Evolutionary conservation across 108 stramenopile genomes (phyloP).

Genomic region (Nannochloropsis granulata): DNA sequence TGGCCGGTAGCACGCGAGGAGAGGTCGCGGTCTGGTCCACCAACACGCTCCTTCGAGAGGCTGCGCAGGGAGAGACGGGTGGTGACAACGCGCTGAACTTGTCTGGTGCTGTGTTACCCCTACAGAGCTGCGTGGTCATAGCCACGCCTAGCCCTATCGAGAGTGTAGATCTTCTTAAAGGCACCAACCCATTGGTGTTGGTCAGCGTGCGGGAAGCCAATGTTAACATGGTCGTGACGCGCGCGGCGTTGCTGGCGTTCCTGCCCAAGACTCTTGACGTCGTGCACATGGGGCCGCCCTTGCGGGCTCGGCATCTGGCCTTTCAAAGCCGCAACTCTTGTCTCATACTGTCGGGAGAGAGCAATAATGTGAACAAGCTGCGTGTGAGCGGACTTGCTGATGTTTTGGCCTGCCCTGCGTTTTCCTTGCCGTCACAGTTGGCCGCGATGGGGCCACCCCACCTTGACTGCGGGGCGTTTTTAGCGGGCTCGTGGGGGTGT

Average conservation of each 20-base stretch:
- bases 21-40: neutral
- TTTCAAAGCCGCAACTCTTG: neutral
- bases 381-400: neutral
- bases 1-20: neutral
- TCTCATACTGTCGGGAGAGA: neutral
- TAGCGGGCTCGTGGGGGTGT: neutral
- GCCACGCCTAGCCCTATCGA: neutral
- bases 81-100: neutral
- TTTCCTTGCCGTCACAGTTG: neutral
- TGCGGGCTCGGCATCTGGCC: neutral
- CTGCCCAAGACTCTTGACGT: neutral
- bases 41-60: neutral
- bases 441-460: neutral
- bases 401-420: neutral
- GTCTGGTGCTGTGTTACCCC: neutral
- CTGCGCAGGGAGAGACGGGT: neutral
- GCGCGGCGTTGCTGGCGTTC: neutral
- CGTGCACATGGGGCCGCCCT: neutral
- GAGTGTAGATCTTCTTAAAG: neutral
- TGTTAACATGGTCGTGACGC: neutral
- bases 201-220: neutral
- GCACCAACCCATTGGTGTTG: neutral
- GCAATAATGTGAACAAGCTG: neutral
- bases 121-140: neutral
- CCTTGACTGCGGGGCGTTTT: neutral